phyloP scores from a whole-genome alignment of 345 rosid genomes.

The Eucalyptus regnans region DNA sequence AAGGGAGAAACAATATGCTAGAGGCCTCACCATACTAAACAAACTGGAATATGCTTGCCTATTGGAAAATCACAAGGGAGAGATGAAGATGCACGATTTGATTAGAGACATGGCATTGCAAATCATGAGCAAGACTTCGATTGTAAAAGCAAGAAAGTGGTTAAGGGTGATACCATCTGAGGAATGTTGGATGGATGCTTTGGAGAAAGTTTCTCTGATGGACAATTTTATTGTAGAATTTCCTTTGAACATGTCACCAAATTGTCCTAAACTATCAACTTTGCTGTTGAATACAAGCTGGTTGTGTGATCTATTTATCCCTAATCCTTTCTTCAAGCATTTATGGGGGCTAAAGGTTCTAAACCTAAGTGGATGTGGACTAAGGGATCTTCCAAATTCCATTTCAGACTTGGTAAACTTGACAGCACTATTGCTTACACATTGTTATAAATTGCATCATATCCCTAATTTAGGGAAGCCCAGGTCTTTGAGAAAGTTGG shows the following conservation, averaged over 20 bases:
- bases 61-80: not conserved
- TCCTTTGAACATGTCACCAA: not conserved
- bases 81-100: slow-evolving; percentile 8
- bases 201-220: not conserved
- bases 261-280: not conserved
- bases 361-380: not conserved
- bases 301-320: too few relatives aligned
- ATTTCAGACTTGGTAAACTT: too few relatives aligned
- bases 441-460: accelerated
- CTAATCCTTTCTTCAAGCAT: too few relatives aligned
- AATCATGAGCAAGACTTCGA: not conserved
- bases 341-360: not conserved
- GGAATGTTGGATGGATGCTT: not conserved
- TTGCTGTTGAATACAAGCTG: accelerated
- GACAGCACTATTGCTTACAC: too few relatives aligned
- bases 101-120: not conserved
- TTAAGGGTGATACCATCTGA: not conserved
- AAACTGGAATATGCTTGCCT: slow-evolving; percentile 1
- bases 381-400: not conserved
- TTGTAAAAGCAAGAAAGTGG: not conserved
- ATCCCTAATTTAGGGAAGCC: too few relatives aligned
- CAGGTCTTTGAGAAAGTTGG: too few relatives aligned
- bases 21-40: slow-evolving; percentile 4
- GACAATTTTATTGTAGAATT: not conserved
- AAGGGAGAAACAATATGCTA: not conserved